Conservation (phyloP, 805 yeast genomes). For the Wickerhamomyces sydowiorum region DNA sequence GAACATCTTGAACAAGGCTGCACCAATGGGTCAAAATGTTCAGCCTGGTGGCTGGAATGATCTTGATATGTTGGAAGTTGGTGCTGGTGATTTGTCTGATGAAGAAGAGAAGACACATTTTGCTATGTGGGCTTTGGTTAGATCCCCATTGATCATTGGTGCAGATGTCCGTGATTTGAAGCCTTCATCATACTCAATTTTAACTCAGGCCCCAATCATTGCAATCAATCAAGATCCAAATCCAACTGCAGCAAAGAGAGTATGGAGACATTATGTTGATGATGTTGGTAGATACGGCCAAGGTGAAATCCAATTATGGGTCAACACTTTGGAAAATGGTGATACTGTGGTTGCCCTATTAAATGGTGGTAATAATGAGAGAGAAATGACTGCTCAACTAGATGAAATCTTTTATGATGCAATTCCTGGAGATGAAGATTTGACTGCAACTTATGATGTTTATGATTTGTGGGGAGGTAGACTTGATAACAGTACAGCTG, state of each 20-base stretch:
- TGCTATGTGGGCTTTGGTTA: constrained; percentile 26
- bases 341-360: constrained; percentile 7
- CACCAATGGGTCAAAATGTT: constrained; percentile 23
- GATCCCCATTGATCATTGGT: constrained; percentile 25
- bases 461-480: constrained; percentile 9
- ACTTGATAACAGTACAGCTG: neutral
- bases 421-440: neutral
- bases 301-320: constrained; percentile 9
- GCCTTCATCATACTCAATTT: constrained; percentile 16
- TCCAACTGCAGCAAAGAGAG: constrained; percentile 12
- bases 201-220: constrained; percentile 8
- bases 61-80: constrained; percentile 26
- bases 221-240: constrained; percentile 24
- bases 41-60: constrained; percentile 24
- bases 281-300: constrained; percentile 3
- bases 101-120: constrained; percentile 26
- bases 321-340: constrained; percentile 2
- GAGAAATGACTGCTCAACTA: constrained; percentile 3
- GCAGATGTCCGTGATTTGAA: constrained; percentile 20
- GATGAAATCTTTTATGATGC: constrained; percentile 4
- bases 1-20: constrained; percentile 22
- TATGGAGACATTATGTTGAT: constrained; percentile 5
- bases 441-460: constrained; percentile 4
- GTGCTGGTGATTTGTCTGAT: constrained; percentile 23
- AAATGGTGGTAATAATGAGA: constrained; percentile 4